Evolutionary conservation across 805 yeast genomes (phyloP).

Genomic region (Pichia exigua): DNA sequence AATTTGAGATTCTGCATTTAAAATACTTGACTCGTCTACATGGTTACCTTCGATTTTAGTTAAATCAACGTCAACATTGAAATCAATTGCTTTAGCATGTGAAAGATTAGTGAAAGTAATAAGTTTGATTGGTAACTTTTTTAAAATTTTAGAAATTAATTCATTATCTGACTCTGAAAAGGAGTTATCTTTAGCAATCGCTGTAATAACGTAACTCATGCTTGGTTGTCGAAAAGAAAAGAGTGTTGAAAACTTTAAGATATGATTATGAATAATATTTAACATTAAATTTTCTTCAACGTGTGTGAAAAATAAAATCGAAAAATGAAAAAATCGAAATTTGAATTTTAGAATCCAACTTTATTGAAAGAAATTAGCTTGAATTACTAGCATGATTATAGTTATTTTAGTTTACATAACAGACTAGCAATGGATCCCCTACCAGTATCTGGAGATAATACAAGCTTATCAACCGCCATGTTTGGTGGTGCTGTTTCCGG

Average conservation of each 20-base stretch:
- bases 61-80: conserved; percentile 20
- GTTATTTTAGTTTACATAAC: not conserved
- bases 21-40: conserved; percentile 11
- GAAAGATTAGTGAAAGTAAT: conserved; percentile 24
- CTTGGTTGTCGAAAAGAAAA: not conserved
- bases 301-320: not conserved
- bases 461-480: conserved; percentile 48
- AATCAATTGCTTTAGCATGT: conserved; percentile 34
- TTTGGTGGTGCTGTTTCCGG: conserved; percentile 58
- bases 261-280: too few species aligned
- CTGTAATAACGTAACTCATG: conserved; percentile 26
- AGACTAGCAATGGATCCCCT: conserved; percentile 19
- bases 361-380: too few species aligned
- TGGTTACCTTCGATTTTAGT: conserved; percentile 7
- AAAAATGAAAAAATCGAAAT: not conserved
- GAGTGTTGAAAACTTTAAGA: not conserved
- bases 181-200: conserved; percentile 21
- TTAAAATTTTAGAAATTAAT: conserved; percentile 21
- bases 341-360: not conserved
- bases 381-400: not conserved
- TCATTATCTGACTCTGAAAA: conserved; percentile 18
- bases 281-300: not conserved
- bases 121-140: conserved; percentile 26
- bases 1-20: conserved; percentile 13
- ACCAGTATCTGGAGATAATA: conserved; percentile 19